A percentile compares a stretch with the other conserved stretches of the same genome.
Evolutionary conservation across 352 stramenopile genomes (phyloP).

Genomic region (Stramenopiles sp.): DNA sequence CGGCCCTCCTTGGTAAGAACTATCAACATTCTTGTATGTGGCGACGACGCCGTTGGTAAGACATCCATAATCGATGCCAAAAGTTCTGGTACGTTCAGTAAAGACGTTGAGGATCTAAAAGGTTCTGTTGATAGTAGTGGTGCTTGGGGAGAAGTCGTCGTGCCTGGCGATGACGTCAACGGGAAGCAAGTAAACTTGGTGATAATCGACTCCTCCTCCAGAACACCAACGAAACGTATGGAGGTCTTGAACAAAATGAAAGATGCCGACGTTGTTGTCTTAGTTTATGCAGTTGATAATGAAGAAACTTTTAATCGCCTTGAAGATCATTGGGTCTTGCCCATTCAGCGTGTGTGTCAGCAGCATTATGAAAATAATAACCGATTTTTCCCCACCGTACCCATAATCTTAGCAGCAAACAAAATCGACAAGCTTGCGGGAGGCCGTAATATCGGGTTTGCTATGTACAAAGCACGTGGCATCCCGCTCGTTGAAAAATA

Average conservation of each 20-base stretch:
- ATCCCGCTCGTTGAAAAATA: slow-evolving; percentile 44
- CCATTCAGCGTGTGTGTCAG: slow-evolving; percentile 30
- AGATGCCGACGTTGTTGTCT: slow-evolving; percentile 51
- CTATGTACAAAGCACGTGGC: slow-evolving; percentile 45
- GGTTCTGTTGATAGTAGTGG: slow-evolving; percentile 62
- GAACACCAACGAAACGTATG: slow-evolving; percentile 45
- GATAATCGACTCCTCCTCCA: slow-evolving; percentile 24
- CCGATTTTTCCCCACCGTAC: slow-evolving; percentile 25
- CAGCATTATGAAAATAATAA: slow-evolving; percentile 59
- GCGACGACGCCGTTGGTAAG: slow-evolving; percentile 67
- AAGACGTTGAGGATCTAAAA: slow-evolving; percentile 57
- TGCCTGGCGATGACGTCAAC: slow-evolving; percentile 58
- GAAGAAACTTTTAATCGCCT: slow-evolving; percentile 56
- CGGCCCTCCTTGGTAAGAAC: too few relatives aligned
- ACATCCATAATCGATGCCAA: slow-evolving; percentile 68
- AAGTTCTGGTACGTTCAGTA: slow-evolving; percentile 58
- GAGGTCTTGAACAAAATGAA: slow-evolving; percentile 55
- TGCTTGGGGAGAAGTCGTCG: slow-evolving; percentile 61
- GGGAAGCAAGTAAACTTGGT: slow-evolving; percentile 14
- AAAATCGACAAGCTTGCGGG: slow-evolving; percentile 56
- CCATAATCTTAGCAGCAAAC: slow-evolving; percentile 60
- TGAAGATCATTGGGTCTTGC: slow-evolving; percentile 17
- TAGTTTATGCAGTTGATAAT: slow-evolving; percentile 58
- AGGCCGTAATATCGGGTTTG: slow-evolving; percentile 29
- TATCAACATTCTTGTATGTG: slow-evolving; percentile 47